These are phyloP conservation scores for Kodamaea neixiangensis DNA, from an alignment of 805 yeast genomes.

Conservation along the genomic window DNA sequence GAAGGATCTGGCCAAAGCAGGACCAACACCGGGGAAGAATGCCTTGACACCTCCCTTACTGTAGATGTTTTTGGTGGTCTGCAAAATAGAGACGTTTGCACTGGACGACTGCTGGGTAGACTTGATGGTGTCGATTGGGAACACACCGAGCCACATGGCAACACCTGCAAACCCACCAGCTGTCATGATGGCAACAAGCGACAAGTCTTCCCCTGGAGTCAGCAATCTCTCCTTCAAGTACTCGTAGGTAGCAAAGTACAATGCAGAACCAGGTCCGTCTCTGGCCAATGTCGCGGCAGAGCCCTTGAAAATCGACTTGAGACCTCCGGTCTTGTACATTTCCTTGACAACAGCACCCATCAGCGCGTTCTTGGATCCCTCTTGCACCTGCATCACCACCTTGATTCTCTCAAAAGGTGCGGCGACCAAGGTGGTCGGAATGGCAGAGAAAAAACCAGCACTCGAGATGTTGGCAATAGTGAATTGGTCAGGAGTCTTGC, in stretches of 20 bases:
- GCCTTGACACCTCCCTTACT: slow-evolving; percentile 80
- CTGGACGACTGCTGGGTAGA: slow-evolving; percentile 73
- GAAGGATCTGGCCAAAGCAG: slow-evolving; percentile 91
- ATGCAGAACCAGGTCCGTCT: slow-evolving; percentile 97
- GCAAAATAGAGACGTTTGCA: slow-evolving; percentile 52
- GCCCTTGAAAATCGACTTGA: slow-evolving; percentile 85
- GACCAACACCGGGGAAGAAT: slow-evolving; percentile 97
- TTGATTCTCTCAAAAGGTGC: slow-evolving; percentile 97
- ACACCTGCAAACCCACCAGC: slow-evolving; percentile 98
- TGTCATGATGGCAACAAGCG: slow-evolving; percentile 71
- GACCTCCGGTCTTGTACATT: slow-evolving; percentile 78
- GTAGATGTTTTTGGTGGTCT: slow-evolving; percentile 71
- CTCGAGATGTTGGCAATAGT: slow-evolving; percentile 73
- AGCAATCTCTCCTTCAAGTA: slow-evolving; percentile 66
- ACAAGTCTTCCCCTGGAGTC: slow-evolving; percentile 55
- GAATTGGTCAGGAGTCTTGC: slow-evolving; percentile 44
- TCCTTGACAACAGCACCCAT: slow-evolving; percentile 63
- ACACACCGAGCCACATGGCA: slow-evolving; percentile 94
- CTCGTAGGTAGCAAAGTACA: slow-evolving; percentile 94
- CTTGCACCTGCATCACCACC: slow-evolving; percentile 85
- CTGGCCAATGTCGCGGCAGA: slow-evolving; percentile 90
- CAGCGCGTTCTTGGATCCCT: slow-evolving; percentile 43
- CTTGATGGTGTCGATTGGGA: slow-evolving; percentile 95
- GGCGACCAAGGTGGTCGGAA: slow-evolving; percentile 94
- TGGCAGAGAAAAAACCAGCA: slow-evolving; percentile 93